Evolutionary conservation across 2,329 filamentous ascomycete genomes (phyloP).

Genomic region (Alternaria sp.): DNA sequence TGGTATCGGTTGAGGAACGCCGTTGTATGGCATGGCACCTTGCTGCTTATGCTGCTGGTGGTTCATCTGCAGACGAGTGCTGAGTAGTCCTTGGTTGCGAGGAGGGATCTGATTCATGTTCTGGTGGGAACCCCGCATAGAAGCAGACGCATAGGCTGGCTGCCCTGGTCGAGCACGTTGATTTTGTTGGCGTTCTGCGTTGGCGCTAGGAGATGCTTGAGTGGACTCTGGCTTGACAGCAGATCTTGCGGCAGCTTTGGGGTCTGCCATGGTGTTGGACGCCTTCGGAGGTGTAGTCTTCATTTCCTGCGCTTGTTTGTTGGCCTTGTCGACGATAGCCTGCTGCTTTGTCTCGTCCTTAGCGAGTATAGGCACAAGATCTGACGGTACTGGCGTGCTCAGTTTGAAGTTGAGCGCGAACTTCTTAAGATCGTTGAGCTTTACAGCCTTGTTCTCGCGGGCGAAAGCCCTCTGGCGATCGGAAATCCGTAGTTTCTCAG

Average conservation of each 20-base stretch:
- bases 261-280: constrained; percentile 50
- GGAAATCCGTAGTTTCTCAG: constrained; percentile 65
- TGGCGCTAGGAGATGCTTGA: constrained; percentile 36
- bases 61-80: constrained; percentile 59
- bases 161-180: constrained; percentile 52
- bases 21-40: constrained; percentile 50
- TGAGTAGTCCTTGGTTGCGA: constrained; percentile 54
- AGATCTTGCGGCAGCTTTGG: constrained; percentile 41
- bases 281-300: constrained; percentile 48
- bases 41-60: constrained; percentile 59
- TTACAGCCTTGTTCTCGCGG: constrained; percentile 82
- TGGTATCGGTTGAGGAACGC: constrained; percentile 62
- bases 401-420: constrained; percentile 96
- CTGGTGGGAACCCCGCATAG: constrained; percentile 52
- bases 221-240: constrained; percentile 43
- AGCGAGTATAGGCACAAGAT: constrained; percentile 92
- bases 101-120: constrained; percentile 47
- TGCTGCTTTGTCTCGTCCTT: constrained; percentile 96
- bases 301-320: constrained; percentile 70
- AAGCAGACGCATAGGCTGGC: constrained; percentile 52
- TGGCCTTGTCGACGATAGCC: constrained; percentile 87
- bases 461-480: constrained; percentile 62
- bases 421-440: constrained; percentile 91
- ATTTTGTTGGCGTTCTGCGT: constrained; percentile 55
- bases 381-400: constrained; percentile 86